Evolutionary conservation across 371 early-diverging fungal genomes (phyloP).

Genomic region (Umbelopsis sp.): DNA sequence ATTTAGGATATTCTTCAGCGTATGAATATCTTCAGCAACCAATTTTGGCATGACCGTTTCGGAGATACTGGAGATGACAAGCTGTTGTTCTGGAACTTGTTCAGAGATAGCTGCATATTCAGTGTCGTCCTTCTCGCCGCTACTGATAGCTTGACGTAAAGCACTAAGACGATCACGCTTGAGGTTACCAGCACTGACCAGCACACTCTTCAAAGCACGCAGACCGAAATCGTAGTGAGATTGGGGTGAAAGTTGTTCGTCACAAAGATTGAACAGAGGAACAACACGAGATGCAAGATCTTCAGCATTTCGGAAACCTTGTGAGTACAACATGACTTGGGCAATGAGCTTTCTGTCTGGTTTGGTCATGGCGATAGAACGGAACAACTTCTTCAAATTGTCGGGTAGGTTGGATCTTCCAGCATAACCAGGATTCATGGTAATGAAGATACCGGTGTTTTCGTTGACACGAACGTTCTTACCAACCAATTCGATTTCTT

Average conservation of each 20-base stretch:
- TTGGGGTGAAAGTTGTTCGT: slow-evolving; percentile 92
- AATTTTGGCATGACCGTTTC: slow-evolving; percentile 98
- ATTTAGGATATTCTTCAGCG: slow-evolving; percentile 83
- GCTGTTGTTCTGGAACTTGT: slow-evolving; percentile 83
- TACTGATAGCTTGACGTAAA: slow-evolving; percentile 48
- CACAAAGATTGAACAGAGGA: slow-evolving; percentile 94
- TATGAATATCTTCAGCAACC: slow-evolving; percentile 91
- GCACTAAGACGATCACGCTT: slow-evolving; percentile 85
- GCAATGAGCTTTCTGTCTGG: slow-evolving; percentile 98
- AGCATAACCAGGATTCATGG: slow-evolving; percentile 99
- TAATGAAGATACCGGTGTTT: slow-evolving; percentile 97
- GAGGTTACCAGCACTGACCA: slow-evolving; percentile 96
- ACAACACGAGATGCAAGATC: slow-evolving; percentile 93
- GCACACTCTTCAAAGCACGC: slow-evolving; percentile 98
- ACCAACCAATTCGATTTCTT: slow-evolving; percentile 92
- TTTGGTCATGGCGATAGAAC: slow-evolving; percentile 97
- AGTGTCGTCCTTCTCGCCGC: slow-evolving; percentile 43
- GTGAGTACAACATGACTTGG: slow-evolving; percentile 98
- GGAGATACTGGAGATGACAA: slow-evolving; percentile 89
- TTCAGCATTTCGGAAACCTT: slow-evolving; percentile 98
- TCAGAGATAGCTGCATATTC: slow-evolving; percentile 66
- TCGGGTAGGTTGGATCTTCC: slow-evolving; percentile 98
- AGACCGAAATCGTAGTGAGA: slow-evolving; percentile 99
- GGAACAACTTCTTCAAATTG: slow-evolving; percentile 97
- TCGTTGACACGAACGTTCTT: slow-evolving; percentile 84